Evolutionary conservation across 129 eudicot genomes (phyloP).

Genomic region (Chrysanthemum lavandulifolium): DNA sequence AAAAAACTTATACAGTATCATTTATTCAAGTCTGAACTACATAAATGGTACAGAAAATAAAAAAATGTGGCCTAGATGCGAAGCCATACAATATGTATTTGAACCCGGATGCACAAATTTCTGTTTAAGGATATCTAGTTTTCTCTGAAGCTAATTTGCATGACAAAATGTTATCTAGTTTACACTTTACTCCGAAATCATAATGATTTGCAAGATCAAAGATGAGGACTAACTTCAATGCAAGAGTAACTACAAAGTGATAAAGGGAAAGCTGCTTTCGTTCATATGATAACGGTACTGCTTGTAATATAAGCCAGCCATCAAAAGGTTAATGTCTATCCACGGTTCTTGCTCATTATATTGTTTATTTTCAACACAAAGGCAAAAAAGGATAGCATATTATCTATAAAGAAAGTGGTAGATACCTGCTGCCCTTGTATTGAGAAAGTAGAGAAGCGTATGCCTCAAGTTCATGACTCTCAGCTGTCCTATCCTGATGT

Average conservation of each 20-base stretch:
- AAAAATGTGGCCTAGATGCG: not conserved
- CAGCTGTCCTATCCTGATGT: conserved; percentile 59
- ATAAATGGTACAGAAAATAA: not conserved
- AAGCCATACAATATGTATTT: conserved; percentile 1
- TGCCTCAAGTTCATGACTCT: conserved; percentile 60
- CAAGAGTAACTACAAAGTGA: conserved; percentile 6
- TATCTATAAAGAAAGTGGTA: not conserved
- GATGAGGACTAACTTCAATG: not conserved
- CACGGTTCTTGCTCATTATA: conserved; percentile 4
- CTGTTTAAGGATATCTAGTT: not conserved
- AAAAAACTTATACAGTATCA: conserved; percentile 8
- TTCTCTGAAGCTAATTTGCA: too few species aligned
- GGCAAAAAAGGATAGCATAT: not conserved
- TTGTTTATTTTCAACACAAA: not conserved
- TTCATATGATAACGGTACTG: not conserved
- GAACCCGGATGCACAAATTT: conserved; percentile 6
- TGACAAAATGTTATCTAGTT: too few species aligned
- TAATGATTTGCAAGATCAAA: not conserved
- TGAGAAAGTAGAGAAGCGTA: conserved; percentile 59
- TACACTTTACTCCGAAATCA: not conserved
- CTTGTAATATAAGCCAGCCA: conserved; percentile 14
- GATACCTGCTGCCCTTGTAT: conserved; percentile 80
- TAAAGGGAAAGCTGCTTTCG: not conserved
- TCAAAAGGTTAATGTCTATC: conserved; percentile 16
- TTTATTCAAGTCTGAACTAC: conserved; percentile 12